A percentile compares a stretch with the other conserved stretches of the same genome.
Conservation (phyloP, 2,329 filamentous ascomycete species). For the Botryotinia convoluta region DNA sequence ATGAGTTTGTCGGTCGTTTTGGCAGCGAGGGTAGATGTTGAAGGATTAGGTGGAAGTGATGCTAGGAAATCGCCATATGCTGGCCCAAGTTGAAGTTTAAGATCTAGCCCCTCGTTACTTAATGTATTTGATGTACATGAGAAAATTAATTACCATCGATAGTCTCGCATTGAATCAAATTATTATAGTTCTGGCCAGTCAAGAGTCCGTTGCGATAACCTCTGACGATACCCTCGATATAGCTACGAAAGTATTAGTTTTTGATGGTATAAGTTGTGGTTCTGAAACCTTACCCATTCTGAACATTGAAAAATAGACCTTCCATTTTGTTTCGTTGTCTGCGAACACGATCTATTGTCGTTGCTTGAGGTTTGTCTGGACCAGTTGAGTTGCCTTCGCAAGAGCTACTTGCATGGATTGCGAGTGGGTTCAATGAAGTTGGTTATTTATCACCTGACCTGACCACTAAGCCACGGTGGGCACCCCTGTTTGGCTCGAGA, state of each 20-base stretch:
- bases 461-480: slow-evolving; percentile 11
- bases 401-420: slow-evolving; percentile 15
- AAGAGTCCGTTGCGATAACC: slow-evolving; percentile 94
- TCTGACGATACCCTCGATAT: slow-evolving; percentile 94
- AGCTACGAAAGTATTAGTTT: slow-evolving; percentile 54
- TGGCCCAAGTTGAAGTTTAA: slow-evolving; percentile 95
- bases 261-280: slow-evolving; percentile 19
- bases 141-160: slow-evolving; percentile 70
- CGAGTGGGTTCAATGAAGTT: background rate
- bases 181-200: slow-evolving; percentile 86
- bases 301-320: slow-evolving; percentile 90
- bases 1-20: slow-evolving; percentile 99
- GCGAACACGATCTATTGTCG: slow-evolving; percentile 20
- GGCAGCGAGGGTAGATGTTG: slow-evolving; percentile 87
- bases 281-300: slow-evolving; percentile 67
- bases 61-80: slow-evolving; percentile 97
- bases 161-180: slow-evolving; percentile 95
- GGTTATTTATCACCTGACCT: slow-evolving; percentile 21
- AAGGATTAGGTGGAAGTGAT: slow-evolving; percentile 90
- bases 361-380: slow-evolving; percentile 20
- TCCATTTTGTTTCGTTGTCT: slow-evolving; percentile 61
- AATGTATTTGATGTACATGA: background rate
- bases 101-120: slow-evolving; percentile 56
- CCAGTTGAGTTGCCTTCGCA: slow-evolving; percentile 20
- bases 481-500: slow-evolving; percentile 1